These are phyloP conservation scores for Babesia sp. DNA, from an alignment of 169 alveolate species.

Conservation along the genomic window DNA sequence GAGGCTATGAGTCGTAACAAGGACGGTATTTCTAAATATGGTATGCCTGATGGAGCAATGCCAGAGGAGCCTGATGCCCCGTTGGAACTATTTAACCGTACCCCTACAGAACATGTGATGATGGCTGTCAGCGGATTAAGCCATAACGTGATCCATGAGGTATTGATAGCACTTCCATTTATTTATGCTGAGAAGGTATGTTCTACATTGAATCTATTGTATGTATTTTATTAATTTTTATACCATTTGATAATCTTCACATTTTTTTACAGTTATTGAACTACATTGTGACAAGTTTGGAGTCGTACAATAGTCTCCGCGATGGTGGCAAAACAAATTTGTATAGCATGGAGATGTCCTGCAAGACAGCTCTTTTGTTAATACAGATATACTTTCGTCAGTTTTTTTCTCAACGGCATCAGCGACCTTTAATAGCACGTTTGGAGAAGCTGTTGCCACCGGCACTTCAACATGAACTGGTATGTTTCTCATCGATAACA, in stretches of 20 bases:
- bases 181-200: conserved; percentile 40
- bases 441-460: conserved; percentile 30
- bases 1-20: neutral
- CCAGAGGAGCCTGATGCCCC: conserved; percentile 36
- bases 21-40: conserved; percentile 11
- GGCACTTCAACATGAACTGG: conserved; percentile 35
- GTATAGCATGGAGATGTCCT: conserved; percentile 32
- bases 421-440: conserved; percentile 30
- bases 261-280: conserved; percentile 8
- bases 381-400: conserved; percentile 53
- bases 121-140: conserved; percentile 29
- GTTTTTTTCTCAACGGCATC: conserved; percentile 33
- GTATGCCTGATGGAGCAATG: conserved; percentile 5
- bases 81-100: conserved; percentile 33
- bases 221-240: too few relatives aligned
- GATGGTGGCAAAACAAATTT: neutral
- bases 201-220: neutral
- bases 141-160: conserved; percentile 55
- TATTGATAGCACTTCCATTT: conserved; percentile 58
- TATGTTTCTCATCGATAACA: neutral
- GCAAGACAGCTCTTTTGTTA: conserved; percentile 28
- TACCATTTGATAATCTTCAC: neutral
- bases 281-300: conserved; percentile 44
- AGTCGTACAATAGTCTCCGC: conserved; percentile 7
- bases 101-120: conserved; percentile 52